Evolutionary conservation across 306 rosid genomes (phyloP).

Genomic region (Cucurbita argyrosperma): DNA sequence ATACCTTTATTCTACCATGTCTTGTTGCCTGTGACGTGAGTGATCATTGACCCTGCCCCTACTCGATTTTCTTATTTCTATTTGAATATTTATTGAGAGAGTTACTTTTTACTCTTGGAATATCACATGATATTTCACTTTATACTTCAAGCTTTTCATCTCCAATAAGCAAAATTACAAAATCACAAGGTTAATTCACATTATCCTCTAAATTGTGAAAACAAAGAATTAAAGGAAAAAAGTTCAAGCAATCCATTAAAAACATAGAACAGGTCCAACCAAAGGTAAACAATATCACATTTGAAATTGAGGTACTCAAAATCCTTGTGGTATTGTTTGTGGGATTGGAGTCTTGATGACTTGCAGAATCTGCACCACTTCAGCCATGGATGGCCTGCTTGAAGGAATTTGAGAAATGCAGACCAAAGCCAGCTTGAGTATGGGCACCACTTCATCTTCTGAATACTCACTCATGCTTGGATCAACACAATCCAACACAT

Average conservation of each 20-base stretch:
- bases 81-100: too few relatives aligned
- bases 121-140: not conserved
- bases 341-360: slow-evolving; percentile 51
- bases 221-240: not conserved
- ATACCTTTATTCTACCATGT: too few relatives aligned
- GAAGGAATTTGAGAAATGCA: slow-evolving; percentile 64
- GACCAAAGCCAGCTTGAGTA: slow-evolving; percentile 47
- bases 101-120: too few relatives aligned
- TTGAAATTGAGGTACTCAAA: not conserved
- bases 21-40: too few relatives aligned
- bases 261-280: not conserved
- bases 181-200: not conserved
- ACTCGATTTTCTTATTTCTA: too few relatives aligned
- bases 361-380: slow-evolving; percentile 57
- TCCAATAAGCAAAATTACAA: not conserved
- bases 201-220: not conserved
- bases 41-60: too few relatives aligned
- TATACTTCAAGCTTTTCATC: not conserved
- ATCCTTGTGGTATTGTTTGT: slow-evolving; percentile 31
- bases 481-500: slow-evolving; percentile 53
- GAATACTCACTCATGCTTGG: slow-evolving; percentile 38
- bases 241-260: not conserved
- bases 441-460: slow-evolving; percentile 51
- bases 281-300: not conserved
- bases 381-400: slow-evolving; percentile 60